Conservation (phyloP, 2,329 filamentous ascomycete species). For the Botrytis squamosa region DNA sequence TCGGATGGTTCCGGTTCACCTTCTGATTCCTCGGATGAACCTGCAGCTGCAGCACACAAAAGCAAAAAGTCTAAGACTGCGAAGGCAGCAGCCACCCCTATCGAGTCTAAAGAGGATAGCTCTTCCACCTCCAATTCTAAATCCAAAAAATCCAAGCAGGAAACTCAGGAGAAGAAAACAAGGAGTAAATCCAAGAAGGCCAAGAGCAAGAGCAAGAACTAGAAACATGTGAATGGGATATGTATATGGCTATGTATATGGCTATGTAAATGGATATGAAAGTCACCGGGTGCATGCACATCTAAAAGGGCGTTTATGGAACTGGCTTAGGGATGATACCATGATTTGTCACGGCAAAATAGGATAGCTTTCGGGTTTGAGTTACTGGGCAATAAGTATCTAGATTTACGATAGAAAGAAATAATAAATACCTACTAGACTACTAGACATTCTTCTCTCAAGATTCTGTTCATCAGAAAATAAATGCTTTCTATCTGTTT, state of each 20-base stretch:
- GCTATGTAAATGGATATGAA: neutral
- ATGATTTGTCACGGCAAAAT: slow-evolving; percentile 14
- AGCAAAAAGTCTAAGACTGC: slow-evolving; percentile 39
- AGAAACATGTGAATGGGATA: neutral
- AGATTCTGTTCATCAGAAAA: neutral
- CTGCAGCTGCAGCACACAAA: slow-evolving; percentile 14
- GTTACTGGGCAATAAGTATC: neutral
- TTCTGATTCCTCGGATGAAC: slow-evolving; percentile 23
- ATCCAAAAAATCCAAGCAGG: neutral
- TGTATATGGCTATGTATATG: neutral
- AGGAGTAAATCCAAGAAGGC: slow-evolving; percentile 18
- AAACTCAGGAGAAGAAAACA: slow-evolving; percentile 19
- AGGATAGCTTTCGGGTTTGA: neutral
- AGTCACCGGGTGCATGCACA: neutral
- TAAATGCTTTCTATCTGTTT: neutral
- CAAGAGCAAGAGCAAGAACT: slow-evolving; percentile 20
- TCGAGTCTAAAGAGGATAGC: neutral
- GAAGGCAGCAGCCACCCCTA: slow-evolving; percentile 25
- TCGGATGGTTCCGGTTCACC: slow-evolving; percentile 29
- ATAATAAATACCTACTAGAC: neutral
- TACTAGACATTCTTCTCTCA: neutral
- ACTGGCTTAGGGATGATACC: slow-evolving; percentile 19
- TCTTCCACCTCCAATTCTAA: neutral
- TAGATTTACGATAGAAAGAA: neutral
- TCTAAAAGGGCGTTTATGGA: slow-evolving; percentile 18